A percentile compares a stretch with the other conserved stretches of the same genome.
Evolutionary conservation across 345 rosid genomes (phyloP).

Genomic region (Aquilaria yunnanensis): DNA sequence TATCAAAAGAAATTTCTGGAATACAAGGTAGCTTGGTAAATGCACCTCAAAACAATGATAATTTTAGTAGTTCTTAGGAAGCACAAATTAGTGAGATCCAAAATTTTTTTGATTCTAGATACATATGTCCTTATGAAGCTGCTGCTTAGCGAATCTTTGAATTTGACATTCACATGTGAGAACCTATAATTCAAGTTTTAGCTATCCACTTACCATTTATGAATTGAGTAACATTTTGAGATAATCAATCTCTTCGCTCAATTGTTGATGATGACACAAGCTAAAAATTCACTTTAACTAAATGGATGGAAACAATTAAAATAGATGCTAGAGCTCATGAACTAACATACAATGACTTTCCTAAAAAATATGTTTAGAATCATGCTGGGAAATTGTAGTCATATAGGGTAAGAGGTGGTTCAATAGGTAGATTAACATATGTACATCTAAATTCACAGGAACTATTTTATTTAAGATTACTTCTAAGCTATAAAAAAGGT

Average conservation of each 20-base stretch:
- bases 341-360: conserved; percentile 7
- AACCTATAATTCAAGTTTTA: neutral
- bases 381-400: neutral
- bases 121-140: neutral
- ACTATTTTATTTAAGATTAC: too few species aligned
- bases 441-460: too few species aligned
- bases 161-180: neutral
- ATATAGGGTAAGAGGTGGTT: too few species aligned
- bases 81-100: neutral
- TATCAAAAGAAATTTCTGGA: neutral
- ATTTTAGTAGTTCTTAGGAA: too few species aligned
- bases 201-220: neutral
- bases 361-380: neutral
- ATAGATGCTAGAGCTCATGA: neutral
- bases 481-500: too few species aligned
- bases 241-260: neutral
- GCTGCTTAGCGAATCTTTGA: neutral
- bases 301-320: neutral
- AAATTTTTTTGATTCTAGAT: neutral
- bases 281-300: neutral
- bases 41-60: neutral
- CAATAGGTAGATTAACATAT: too few species aligned
- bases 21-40: too few species aligned
- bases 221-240: neutral
- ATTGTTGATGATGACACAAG: neutral